Conservation (phyloP, 306 rosid species). For the Biancaea sappan region DNA sequence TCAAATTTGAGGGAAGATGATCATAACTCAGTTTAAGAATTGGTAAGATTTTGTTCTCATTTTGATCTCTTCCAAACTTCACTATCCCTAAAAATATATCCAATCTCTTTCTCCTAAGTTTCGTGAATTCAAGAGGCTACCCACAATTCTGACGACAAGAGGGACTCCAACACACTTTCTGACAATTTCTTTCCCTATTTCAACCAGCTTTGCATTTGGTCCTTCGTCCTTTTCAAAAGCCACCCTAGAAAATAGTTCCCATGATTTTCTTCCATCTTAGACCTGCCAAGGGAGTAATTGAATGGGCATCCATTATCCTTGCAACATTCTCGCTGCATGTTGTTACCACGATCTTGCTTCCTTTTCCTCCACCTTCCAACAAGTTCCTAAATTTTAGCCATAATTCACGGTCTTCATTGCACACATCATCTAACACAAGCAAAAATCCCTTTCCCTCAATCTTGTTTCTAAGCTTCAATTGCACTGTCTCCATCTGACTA, state of each 20-base stretch:
- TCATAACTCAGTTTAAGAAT: conserved; percentile 28
- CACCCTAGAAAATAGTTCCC: too few relatives aligned
- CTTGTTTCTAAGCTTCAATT: background rate
- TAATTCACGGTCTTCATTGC: background rate
- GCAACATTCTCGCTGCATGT: too few relatives aligned
- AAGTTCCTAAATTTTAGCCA: background rate
- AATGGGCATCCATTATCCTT: too few relatives aligned
- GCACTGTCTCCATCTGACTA: background rate
- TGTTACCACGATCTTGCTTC: too few relatives aligned
- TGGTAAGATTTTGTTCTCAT: conserved; percentile 28
- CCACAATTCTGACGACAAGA: conserved; percentile 34
- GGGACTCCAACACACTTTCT: conserved; percentile 26
- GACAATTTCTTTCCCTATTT: conserved; percentile 34
- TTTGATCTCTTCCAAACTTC: conserved; percentile 31
- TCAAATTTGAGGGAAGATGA: conserved; percentile 43
- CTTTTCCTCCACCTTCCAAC: background rate
- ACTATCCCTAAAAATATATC: conserved; percentile 40
- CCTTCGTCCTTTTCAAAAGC: too few relatives aligned
- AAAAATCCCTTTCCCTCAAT: background rate
- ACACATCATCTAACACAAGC: background rate
- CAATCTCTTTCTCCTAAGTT: conserved; percentile 36
- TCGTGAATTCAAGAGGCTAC: conserved; percentile 38
- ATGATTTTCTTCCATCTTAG: too few relatives aligned
- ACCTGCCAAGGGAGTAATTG: too few relatives aligned
- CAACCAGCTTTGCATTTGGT: background rate